These are phyloP conservation scores for Coprinellus micaceus DNA, from an alignment of 768 basidiomycete genomes.

Conservation along the genomic window DNA sequence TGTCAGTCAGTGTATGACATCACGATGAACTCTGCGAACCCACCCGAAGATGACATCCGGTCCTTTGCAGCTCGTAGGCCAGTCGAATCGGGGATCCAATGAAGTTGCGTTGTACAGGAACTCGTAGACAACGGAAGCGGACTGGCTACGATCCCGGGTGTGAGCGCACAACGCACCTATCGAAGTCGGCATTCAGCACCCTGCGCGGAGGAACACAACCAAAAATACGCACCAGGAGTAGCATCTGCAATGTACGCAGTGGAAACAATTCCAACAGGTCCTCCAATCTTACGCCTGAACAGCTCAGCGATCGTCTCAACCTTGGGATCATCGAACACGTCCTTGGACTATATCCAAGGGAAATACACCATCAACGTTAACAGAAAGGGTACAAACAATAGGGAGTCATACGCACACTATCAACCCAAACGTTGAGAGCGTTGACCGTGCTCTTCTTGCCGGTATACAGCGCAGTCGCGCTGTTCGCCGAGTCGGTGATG, in stretches of 20 bases:
- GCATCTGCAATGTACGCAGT: conserved; percentile 45
- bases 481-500: conserved; percentile 47
- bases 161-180: conserved; percentile 39
- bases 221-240: conserved; percentile 31
- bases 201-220: not conserved
- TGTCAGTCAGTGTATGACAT: too few relatives aligned
- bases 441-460: conserved; percentile 43
- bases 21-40: conserved; percentile 9
- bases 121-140: conserved; percentile 32
- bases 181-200: not conserved
- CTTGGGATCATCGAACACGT: conserved; percentile 41
- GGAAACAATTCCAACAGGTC: conserved; percentile 42
- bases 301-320: conserved; percentile 43
- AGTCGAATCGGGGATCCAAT: conserved; percentile 31
- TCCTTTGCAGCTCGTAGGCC: conserved; percentile 40
- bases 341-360: conserved; percentile 28
- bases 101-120: conserved; percentile 30
- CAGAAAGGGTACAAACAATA: not conserved
- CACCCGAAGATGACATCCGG: conserved; percentile 45
- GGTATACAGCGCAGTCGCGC: conserved; percentile 42
- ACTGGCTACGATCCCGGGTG: conserved; percentile 37
- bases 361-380: not conserved
- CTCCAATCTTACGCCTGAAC: conserved; percentile 37
- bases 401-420: conserved; percentile 31
- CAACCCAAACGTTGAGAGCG: conserved; percentile 38